Conservation (phyloP, 805 yeast genomes). For the Candida tibetensis region DNA sequence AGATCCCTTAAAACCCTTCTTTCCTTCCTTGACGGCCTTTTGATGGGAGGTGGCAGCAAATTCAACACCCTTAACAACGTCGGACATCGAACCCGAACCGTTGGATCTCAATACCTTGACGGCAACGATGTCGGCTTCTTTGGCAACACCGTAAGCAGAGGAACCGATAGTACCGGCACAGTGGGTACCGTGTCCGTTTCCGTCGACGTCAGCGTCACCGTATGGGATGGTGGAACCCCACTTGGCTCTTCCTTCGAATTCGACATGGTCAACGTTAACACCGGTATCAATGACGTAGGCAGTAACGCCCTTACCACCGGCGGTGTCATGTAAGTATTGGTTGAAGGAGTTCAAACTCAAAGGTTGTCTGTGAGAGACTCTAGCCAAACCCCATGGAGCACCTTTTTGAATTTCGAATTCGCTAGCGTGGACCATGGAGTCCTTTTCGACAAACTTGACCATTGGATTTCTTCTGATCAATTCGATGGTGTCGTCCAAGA, state of each 20-base stretch:
- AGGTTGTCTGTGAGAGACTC: conserved; percentile 79
- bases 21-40: conserved; percentile 35
- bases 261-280: conserved; percentile 68
- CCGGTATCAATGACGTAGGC: conserved; percentile 92
- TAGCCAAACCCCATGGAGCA: conserved; percentile 93
- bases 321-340: conserved; percentile 67
- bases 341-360: conserved; percentile 55
- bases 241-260: conserved; percentile 77
- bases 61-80: conserved; percentile 81
- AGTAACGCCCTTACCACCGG: conserved; percentile 81
- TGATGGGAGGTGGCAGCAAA: conserved; percentile 75
- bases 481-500: conserved; percentile 72
- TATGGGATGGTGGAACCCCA: conserved; percentile 84
- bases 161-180: conserved; percentile 96
- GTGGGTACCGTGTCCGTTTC: conserved; percentile 94
- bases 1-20: conserved; percentile 54
- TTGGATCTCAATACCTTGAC: conserved; percentile 79
- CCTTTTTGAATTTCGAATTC: conserved; percentile 70
- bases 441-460: conserved; percentile 71
- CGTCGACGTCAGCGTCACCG: conserved; percentile 70
- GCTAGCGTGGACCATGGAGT: conserved; percentile 63
- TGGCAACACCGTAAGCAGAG: conserved; percentile 77
- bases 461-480: conserved; percentile 63
- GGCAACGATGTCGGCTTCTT: conserved; percentile 73
- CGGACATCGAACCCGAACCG: conserved; percentile 83